Evolutionary conservation across 495 filamentous ascomycete species (phyloP), one percentile per base, ranked within the genome.

Genomic region (Tuber borchii): DNA sequence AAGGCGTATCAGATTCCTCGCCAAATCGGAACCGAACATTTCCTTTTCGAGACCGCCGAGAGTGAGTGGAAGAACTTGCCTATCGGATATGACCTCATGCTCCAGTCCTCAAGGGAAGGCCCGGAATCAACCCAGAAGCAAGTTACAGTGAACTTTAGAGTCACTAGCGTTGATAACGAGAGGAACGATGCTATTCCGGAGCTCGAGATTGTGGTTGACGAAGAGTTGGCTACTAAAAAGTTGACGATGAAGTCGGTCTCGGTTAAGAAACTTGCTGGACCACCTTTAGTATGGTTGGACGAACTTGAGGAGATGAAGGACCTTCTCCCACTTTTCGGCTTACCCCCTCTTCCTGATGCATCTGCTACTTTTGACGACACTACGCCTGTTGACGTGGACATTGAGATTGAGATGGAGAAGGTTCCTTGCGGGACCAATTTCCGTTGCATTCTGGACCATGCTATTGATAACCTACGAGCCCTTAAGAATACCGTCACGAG

Each of bases 121-220:
- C 70, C 34, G 26, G n/a, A 75, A 10, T 19, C 56, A 17, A 26
- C 70, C 14, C 70, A 51, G 37, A 75, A 69, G 42, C 73, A 79
- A 48, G 46, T 75, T 12, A 51, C 31, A 2, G 71, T 79, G 43
- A 48, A 43, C 40, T 73, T 79, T 19, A 70, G 70, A 16, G 31
- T 79, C 40, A 79, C 73, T 40, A 71, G 72, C 22, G 70, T 79
- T 3, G 78, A 73, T 12, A 51, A 73, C 42, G 73, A 73, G 39
- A 70, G 65, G 31, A 79, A 79, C n/a, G 65, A 79, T n/a, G 73
- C 39, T 40, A 75, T 79, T 40, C 56, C 74, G 10, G 77, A 75
- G 10, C 22, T 79, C 16, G 20, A 79, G n/a, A 48, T 79, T 22
- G 10, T 70, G n/a, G 40, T 79, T 17, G 39, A 40, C 43, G 70